phyloP scores from a whole-genome alignment of 495 filamentous ascomycete genomes.

The Astrothelium subdiscretum region DNA sequence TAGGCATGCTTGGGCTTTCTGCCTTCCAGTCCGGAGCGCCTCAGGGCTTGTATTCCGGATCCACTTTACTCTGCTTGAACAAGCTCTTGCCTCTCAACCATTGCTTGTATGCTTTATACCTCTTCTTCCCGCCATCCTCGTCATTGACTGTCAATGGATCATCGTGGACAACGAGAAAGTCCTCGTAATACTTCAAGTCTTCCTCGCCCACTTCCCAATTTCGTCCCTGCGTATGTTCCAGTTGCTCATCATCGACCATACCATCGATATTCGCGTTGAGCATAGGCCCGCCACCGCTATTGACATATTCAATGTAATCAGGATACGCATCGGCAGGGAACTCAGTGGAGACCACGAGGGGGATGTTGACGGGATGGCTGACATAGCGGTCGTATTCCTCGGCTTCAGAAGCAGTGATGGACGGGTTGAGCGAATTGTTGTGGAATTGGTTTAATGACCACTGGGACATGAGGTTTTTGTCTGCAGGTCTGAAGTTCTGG shows the following conservation, averaged over 20 bases:
- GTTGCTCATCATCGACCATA: slow-evolving; percentile 7
- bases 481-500: slow-evolving; percentile 30
- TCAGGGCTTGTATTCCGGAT: slow-evolving; percentile 28
- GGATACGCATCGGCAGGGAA: slow-evolving; percentile 39
- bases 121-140: slow-evolving; percentile 76
- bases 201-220: slow-evolving; percentile 40
- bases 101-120: slow-evolving; percentile 90
- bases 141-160: slow-evolving; percentile 79
- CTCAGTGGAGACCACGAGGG: slow-evolving; percentile 72
- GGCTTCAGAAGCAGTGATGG: slow-evolving; percentile 58
- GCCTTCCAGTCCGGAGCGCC: not conserved
- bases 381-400: slow-evolving; percentile 88
- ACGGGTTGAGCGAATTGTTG: slow-evolving; percentile 64
- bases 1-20: not conserved
- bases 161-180: slow-evolving; percentile 63
- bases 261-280: slow-evolving; percentile 9
- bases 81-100: slow-evolving; percentile 88
- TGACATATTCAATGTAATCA: slow-evolving; percentile 66
- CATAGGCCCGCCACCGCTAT: slow-evolving; percentile 30
- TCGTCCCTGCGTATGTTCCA: not conserved
- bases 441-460: slow-evolving; percentile 83
- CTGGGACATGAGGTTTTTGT: slow-evolving; percentile 40
- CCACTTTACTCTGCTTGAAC: slow-evolving; percentile 64
- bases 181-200: slow-evolving; percentile 60
- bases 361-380: slow-evolving; percentile 77